These are phyloP conservation scores for Fusarium setosum DNA, from an alignment of 2,329 filamentous ascomycete genomes.

Conservation along the genomic window DNA sequence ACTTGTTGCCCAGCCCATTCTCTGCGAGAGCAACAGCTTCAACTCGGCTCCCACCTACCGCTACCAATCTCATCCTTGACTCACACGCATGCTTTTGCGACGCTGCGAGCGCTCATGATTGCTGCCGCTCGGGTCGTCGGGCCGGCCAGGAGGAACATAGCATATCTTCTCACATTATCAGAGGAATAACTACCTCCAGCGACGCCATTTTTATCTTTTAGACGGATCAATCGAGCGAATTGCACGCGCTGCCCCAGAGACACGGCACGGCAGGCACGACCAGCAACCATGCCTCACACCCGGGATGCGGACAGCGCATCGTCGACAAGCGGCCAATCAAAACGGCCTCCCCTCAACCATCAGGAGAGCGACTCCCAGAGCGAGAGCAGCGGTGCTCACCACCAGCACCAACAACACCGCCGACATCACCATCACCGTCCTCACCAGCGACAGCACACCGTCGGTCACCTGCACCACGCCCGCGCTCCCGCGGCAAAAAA, in stretches of 20 bases:
- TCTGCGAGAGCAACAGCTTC: slow-evolving; percentile 14
- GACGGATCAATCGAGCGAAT: slow-evolving; percentile 17
- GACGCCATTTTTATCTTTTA: background rate
- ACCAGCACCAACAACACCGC: slow-evolving; percentile 46
- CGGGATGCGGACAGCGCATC: slow-evolving; percentile 61
- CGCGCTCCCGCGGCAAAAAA: slow-evolving; percentile 65
- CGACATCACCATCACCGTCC: slow-evolving; percentile 47
- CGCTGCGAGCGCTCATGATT: slow-evolving; percentile 31
- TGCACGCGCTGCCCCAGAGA: background rate
- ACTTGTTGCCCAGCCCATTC: background rate
- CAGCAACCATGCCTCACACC: slow-evolving; percentile 55
- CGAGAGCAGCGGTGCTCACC: slow-evolving; percentile 44
- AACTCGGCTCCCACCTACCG: background rate
- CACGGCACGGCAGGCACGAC: slow-evolving; percentile 3
- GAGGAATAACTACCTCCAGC: slow-evolving; percentile 7
- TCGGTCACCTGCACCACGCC: slow-evolving; percentile 58
- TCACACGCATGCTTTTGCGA: slow-evolving; percentile 11
- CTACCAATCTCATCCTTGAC: slow-evolving; percentile 3
- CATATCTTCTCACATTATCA: slow-evolving; percentile 26
- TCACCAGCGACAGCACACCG: slow-evolving; percentile 50
- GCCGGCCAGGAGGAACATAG: slow-evolving; percentile 32
- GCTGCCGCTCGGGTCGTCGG: slow-evolving; percentile 24
- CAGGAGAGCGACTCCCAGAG: slow-evolving; percentile 51
- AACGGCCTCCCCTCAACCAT: slow-evolving; percentile 56
- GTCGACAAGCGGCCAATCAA: slow-evolving; percentile 65